Base-by-base conservation (phyloP, 140 eudicot species). In the Senecio squalidus region DNA sequence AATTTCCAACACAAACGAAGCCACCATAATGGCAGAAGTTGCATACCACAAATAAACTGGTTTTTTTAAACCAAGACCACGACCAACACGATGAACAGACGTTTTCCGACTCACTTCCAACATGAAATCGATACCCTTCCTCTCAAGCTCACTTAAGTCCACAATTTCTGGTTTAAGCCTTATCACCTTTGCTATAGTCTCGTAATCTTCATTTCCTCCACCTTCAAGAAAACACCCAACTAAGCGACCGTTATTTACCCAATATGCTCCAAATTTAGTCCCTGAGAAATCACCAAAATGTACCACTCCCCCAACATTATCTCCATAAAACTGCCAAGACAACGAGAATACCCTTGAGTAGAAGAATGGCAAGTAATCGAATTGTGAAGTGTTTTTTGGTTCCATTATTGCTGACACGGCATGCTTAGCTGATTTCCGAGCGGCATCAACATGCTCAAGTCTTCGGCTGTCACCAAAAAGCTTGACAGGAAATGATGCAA, bases 181-280 rank as follows among this genome's bases (percentile, higher is more conserved):
- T 9, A 91, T 77, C 23, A 64, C 82, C 51, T 56, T 72, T 18
- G 95, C 90, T 48, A 91, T 60, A 44, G 82, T 85, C 60, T 60
- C 88, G 8, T 91, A 83, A 39, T 91, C 88, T 49, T 81, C 98
- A 73, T 76, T 75, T 10, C 71, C 66, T 30, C 98, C 98, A 49
- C 98, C 98, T 77, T 91, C 98, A 9, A 91, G 95, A 60, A 91
- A 91, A 3, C 95, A 86, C 43, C 98, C 98, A 1, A 81, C 84
- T 0, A 86, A 66, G 5, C 72, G 80, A 1, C 84, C 80, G 16
- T 91, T 72, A 44, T 70, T 61, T 36, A 83, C 76, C 94, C 95
- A 91, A 49, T 81, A 86, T 0, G 92, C 98, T 8, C 98, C 98
- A 60, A 91, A 74, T 9, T 75, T 74, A 25, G 56, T 62, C 25